Evolutionary conservation across 2,329 filamentous ascomycete species (phyloP).

Genomic region (Fusarium hostae): DNA sequence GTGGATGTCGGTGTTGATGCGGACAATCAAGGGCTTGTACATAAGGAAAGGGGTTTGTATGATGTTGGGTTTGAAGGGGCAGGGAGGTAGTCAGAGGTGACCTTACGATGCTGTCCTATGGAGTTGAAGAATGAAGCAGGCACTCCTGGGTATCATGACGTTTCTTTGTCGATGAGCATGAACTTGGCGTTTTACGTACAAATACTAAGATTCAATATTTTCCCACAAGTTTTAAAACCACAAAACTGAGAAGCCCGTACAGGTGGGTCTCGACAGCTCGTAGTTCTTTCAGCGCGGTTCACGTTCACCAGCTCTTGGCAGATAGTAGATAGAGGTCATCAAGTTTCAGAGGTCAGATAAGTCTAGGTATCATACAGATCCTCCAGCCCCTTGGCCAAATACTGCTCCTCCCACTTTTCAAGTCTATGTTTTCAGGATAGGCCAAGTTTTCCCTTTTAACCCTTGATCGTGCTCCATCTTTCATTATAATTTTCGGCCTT

Average conservation of each 20-base stretch:
- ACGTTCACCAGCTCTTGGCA: neutral
- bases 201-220: neutral
- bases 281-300: neutral
- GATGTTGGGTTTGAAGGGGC: conserved; percentile 46
- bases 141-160: conserved; percentile 15
- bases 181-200: neutral
- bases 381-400: conserved; percentile 40
- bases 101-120: neutral
- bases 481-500: conserved; percentile 31
- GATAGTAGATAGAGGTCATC: conserved; percentile 38
- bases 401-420: conserved; percentile 16
- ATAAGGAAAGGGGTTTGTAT: conserved; percentile 44
- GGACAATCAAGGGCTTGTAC: conserved; percentile 29
- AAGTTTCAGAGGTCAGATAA: conserved; percentile 43
- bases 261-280: no score
- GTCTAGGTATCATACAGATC: conserved; percentile 53
- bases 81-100: conserved; percentile 14
- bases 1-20: conserved; percentile 11
- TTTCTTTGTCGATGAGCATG: conserved; percentile 22
- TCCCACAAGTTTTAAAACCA: neutral
- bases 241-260: neutral
- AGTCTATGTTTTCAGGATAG: conserved; percentile 36
- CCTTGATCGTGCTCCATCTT: conserved; percentile 36
- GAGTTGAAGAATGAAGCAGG: conserved; percentile 30
- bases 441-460: conserved; percentile 23